Base-by-base conservation (phyloP, 768 basidiomycete genomes). In the Macrolepiota albuminosa region DNA sequence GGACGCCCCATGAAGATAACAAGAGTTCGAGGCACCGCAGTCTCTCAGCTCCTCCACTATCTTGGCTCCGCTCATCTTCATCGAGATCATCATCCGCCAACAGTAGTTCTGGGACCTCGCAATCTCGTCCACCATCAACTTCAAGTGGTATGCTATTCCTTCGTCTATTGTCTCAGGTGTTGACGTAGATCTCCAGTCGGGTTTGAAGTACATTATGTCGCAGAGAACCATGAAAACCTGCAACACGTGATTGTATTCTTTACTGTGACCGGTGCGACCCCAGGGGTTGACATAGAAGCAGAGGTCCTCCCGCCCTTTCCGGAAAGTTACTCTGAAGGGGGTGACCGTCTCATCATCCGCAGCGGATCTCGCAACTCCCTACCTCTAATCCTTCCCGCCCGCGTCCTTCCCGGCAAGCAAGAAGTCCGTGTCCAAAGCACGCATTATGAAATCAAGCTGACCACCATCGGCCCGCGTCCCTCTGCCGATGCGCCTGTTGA, bases 171-270 rank as follows among this genome's bases (percentile, higher is more conserved):
- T 50, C 16, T 24, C 48, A 33, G 53, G 37, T 60, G 13, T 33
- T 33, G 13, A 55, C 65, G 18, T 42, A 39, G 48, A 39, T 33
- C 56, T 45, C 42, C 47, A 71, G 64, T 67, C 65, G 76, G 67
- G 5, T 80, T 84, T 58, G 79, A 82, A 37, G 74, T 83, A 31
- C 66, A 72, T 47, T 82, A 83, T 63, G 76, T 84, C 37, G 82
- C 83, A 29, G 95, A 97, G 72, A 83, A 92, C 67, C 93, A 95
- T 68, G 91, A 95, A 69, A 91, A 86, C 58, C 82, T 98, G 4
- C 85, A 86, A 26, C 88, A 88, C 52, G 80, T 96, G 34, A 76
- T 93, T 39, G 82, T 93, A 26, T 89, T 93, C 69, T 75, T 95
- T 54, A 82, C 82, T 24, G 74, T 86, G 36, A 77, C 77, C 2